Evolutionary conservation across 2,329 filamentous ascomycete species (phyloP).

Genomic region (Trichoderma koningiopsis): DNA sequence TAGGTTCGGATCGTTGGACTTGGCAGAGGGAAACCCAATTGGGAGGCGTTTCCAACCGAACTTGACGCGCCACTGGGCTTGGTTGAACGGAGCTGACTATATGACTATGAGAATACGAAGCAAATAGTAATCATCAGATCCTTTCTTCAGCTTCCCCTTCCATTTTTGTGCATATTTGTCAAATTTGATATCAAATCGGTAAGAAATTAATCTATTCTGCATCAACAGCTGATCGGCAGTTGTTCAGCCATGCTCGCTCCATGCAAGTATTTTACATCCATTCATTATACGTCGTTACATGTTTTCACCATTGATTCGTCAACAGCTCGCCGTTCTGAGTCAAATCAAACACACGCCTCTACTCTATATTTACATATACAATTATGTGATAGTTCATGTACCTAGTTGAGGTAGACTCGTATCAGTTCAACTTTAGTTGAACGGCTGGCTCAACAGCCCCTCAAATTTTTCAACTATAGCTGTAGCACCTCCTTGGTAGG

Average conservation of each 20-base stretch:
- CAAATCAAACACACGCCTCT: neutral
- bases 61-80: neutral
- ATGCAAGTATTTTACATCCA: neutral
- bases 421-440: neutral
- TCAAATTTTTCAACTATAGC: conserved; percentile 23
- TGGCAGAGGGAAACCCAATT: neutral
- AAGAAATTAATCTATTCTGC: neutral
- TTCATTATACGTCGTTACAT: neutral
- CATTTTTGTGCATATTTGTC: neutral
- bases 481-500: conserved; percentile 2
- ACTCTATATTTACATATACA: neutral
- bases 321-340: neutral
- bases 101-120: neutral
- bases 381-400: neutral
- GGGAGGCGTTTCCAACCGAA: neutral
- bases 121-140: neutral
- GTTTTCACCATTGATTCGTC: neutral
- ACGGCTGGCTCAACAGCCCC: conserved; percentile 20
- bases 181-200: neutral
- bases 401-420: neutral
- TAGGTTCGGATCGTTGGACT: neutral
- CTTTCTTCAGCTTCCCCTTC: neutral
- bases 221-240: neutral
- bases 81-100: neutral
- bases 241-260: neutral